phyloP scores from a whole-genome alignment of 2,329 filamentous ascomycete genomes.

The Fusarium sp. region DNA sequence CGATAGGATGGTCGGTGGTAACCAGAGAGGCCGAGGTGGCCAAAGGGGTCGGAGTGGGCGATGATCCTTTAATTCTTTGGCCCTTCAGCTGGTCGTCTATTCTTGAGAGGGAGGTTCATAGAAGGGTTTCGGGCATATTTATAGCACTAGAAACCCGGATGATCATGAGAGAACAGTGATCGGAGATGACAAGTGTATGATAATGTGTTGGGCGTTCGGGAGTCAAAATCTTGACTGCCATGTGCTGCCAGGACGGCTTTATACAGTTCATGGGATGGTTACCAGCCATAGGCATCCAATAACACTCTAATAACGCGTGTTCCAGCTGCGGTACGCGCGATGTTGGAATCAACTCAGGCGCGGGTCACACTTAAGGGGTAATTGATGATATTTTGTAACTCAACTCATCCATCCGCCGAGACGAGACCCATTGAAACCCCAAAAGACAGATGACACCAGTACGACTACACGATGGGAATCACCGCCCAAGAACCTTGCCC shows the following conservation, averaged over 20 bases:
- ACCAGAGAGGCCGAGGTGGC: constrained; percentile 43
- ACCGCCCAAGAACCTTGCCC: constrained; percentile 31
- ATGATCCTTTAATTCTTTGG: constrained; percentile 13
- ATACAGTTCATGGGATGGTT: constrained; percentile 2
- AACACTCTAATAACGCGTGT: not conserved
- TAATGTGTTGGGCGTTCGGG: constrained; percentile 34
- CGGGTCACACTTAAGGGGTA: constrained; percentile 5
- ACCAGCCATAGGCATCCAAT: not conserved
- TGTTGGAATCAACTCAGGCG: not conserved
- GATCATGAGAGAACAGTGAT: constrained; percentile 6
- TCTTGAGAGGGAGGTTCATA: not conserved
- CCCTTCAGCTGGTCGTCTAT: not conserved
- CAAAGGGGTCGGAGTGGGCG: constrained; percentile 40
- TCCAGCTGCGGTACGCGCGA: not conserved
- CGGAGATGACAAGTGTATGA: not conserved
- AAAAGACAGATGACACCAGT: constrained; percentile 23
- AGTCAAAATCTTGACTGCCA: constrained; percentile 12
- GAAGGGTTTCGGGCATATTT: not conserved
- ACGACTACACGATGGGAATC: constrained; percentile 39
- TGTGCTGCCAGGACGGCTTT: not conserved
- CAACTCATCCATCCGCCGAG: constrained; percentile 14
- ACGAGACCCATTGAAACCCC: constrained; percentile 13
- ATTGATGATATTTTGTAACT: constrained; percentile 32
- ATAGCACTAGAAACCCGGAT: constrained; percentile 24
- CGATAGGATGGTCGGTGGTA: constrained; percentile 54